Evolutionary conservation across 805 yeast species (phyloP), one percentile per base, ranked within the genome.

Genomic region (Starmerella bacillaris): DNA sequence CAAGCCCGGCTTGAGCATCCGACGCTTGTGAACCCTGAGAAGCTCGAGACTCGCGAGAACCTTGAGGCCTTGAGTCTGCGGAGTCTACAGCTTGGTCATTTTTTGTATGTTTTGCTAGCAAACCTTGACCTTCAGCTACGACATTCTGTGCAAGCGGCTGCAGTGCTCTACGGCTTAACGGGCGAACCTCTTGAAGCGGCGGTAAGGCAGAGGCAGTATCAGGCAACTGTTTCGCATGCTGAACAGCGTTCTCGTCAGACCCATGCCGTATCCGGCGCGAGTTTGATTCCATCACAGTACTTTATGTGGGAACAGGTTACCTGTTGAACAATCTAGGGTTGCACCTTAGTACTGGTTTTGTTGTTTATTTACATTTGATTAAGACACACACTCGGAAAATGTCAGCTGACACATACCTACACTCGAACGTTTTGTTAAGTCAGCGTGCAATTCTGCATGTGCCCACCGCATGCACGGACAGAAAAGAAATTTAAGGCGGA

Each of bases 281-380:
- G 32, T 35, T 21, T 11, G 44, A 34, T 21, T 41, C 45, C 45
- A 41, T 41, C 4, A 17, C 29, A 26, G 12, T 26, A 26, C 29
- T 26, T 14, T 5, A 14, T 18, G 29, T 6, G 9, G 14, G 29
- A 26, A 7, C 14, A 12, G 14, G 29, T 26, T 26, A 5, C 29
- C 29, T 26, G 29, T 6, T 26, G 29, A 26, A 15, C 12, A 11
- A 26, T 18, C 16, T 26, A 14, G 16, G 29, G 29, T 15, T 26
- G n/a, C 29, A 26, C 29, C 29, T 26, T 26, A 26, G 29, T 12
- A 26, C n/a, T n/a, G n/a, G 29, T 26, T 26, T 26, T 26, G 29
- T 26, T 26, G 29, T 26, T 26, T 41, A 43, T 42, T 42, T 42
- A 42, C 45, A 32, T 34, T 24, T 37, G 43, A 29, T 32, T 29